Evolutionary conservation across 164 flowering plant genomes (phyloP).

Genomic region (Platanus orientalis): DNA sequence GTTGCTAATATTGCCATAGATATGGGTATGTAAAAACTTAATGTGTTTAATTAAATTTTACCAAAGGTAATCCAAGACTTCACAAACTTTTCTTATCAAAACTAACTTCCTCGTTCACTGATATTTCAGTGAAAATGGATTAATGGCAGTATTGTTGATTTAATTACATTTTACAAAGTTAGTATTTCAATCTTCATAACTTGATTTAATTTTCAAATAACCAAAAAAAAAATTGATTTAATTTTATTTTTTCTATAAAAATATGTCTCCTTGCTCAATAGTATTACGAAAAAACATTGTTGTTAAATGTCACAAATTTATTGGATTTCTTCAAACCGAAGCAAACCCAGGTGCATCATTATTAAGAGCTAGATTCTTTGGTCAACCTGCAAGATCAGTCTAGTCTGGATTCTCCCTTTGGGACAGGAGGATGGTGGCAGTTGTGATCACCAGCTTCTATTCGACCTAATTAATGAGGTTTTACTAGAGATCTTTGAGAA

Average conservation of each 20-base stretch:
- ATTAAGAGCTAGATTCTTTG: constrained; percentile 14
- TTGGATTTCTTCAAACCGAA: constrained; percentile 19
- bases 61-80: no score
- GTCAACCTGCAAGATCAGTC: constrained; percentile 14
- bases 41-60: no score
- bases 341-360: constrained; percentile 6
- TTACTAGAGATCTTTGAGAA: constrained; percentile 48
- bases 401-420: constrained; percentile 9
- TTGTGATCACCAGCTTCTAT: constrained; percentile 47
- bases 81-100: no score
- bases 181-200: no score
- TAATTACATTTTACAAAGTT: no score
- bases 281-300: neutral
- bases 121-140: no score
- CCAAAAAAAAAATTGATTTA: no score
- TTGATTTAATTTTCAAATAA: no score
- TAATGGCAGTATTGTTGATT: no score
- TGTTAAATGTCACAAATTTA: neutral
- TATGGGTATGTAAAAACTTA: no score
- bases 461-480: constrained; percentile 69
- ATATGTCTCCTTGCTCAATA: neutral
- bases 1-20: no score
- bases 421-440: constrained; percentile 23
- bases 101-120: no score
- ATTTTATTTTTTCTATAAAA: neutral